Conservation (phyloP, 2,329 filamentous ascomycete species). For the Exophiala calicioides region DNA sequence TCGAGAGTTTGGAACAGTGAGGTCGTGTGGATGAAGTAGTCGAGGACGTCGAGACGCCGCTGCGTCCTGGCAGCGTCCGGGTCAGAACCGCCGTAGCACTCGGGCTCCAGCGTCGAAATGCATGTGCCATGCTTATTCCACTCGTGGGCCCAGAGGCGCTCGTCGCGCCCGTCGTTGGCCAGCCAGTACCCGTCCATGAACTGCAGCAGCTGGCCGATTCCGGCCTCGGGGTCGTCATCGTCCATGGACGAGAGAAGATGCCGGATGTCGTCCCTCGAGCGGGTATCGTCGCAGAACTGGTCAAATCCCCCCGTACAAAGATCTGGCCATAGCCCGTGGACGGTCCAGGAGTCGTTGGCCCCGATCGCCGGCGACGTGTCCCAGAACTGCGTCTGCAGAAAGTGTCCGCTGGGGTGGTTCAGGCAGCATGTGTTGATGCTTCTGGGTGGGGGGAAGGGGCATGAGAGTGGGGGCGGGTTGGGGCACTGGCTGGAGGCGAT, state of each 20-base stretch:
- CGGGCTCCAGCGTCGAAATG: constrained; percentile 60
- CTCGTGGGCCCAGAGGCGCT: constrained; percentile 72
- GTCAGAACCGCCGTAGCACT: constrained; percentile 65
- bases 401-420: constrained; percentile 68
- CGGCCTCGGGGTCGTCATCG: not conserved
- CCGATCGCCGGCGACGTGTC: constrained; percentile 66
- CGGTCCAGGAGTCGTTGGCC: constrained; percentile 69
- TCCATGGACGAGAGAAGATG: no score
- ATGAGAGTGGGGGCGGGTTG: constrained; percentile 24
- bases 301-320: constrained; percentile 71
- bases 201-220: constrained; percentile 52
- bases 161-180: constrained; percentile 64
- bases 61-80: constrained; percentile 42
- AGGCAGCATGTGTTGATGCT: constrained; percentile 68
- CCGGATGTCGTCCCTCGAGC: constrained; percentile 67
- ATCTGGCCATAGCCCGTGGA: constrained; percentile 71
- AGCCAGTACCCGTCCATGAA: constrained; percentile 75
- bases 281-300: constrained; percentile 62
- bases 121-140: constrained; percentile 77
- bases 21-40: constrained; percentile 68
- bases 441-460: constrained; percentile 17
- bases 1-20: constrained; percentile 66
- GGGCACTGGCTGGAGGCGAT: constrained; percentile 10
- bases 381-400: constrained; percentile 78
- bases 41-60: constrained; percentile 58